phyloP scores from a whole-genome alignment of 768 basidiomycete species.

The Kwoniella newhampshirensis region DNA sequence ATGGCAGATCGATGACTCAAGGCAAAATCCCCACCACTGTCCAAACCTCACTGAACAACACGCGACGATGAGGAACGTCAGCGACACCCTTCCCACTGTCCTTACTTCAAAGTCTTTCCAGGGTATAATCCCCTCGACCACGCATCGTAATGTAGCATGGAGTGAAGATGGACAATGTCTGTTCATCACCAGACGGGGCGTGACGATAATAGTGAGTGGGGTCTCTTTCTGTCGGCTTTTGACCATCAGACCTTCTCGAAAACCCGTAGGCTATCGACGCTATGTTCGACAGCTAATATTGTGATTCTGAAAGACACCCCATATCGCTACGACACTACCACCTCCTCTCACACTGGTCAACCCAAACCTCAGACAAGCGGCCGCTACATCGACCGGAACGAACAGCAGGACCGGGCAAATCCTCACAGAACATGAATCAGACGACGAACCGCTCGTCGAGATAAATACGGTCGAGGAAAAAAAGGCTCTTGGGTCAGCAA shows the following conservation, averaged over 20 bases:
- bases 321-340: conserved; percentile 23
- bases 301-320: conserved; percentile 27
- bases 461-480: conserved; percentile 1
- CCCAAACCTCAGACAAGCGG: conserved; percentile 9
- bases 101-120: conserved; percentile 12
- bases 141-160: conserved; percentile 29
- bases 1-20: too few species aligned
- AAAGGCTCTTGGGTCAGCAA: background rate
- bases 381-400: conserved; percentile 5
- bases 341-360: conserved; percentile 27
- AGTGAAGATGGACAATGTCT: conserved; percentile 45
- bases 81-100: conserved; percentile 14
- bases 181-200: conserved; percentile 25
- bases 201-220: conserved; percentile 33
- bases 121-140: conserved; percentile 19
- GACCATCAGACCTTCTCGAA: background rate
- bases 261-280: background rate
- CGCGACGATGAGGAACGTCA: too few species aligned
- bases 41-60: too few species aligned
- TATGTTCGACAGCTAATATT: background rate
- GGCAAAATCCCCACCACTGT: too few species aligned
- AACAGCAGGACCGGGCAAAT: background rate
- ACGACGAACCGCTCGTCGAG: too few species aligned
- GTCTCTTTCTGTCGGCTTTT: background rate
- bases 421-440: background rate